phyloP scores from a whole-genome alignment of 73 alveolate species.

The Tetrahymena thermophila region DNA sequence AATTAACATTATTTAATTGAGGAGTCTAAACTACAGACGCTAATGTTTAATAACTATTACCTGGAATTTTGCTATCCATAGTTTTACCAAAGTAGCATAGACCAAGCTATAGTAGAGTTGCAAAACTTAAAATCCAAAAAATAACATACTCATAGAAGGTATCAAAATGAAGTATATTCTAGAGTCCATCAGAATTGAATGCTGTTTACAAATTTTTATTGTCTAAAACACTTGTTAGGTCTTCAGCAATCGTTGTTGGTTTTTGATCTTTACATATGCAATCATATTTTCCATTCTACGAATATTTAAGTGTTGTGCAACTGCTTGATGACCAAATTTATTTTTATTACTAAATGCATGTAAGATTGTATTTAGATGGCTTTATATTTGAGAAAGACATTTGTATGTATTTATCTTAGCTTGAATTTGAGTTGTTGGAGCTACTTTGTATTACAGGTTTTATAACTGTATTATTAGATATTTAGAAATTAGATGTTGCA shows the following conservation, averaged over 20 bases:
- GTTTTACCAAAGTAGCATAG: neutral
- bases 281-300: neutral
- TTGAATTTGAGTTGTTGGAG: too few relatives aligned
- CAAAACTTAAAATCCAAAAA: neutral
- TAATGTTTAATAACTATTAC: neutral
- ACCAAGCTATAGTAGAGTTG: neutral
- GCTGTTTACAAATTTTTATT: neutral
- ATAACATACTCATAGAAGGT: neutral
- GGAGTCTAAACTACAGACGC: too few relatives aligned
- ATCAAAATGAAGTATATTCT: neutral
- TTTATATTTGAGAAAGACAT: neutral
- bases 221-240: neutral
- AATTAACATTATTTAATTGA: too few relatives aligned
- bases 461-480: neutral
- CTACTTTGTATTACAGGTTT: neutral
- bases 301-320: neutral
- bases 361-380: too few relatives aligned
- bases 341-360: neutral
- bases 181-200: neutral
- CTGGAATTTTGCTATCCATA: neutral
- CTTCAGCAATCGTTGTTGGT: neutral
- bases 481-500: neutral
- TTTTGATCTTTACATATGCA: neutral
- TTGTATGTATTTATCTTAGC: too few relatives aligned
- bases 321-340: neutral